These are phyloP conservation scores for Brettanomyces custersianus DNA, from an alignment of 805 yeast genomes.

Conservation along the genomic window DNA sequence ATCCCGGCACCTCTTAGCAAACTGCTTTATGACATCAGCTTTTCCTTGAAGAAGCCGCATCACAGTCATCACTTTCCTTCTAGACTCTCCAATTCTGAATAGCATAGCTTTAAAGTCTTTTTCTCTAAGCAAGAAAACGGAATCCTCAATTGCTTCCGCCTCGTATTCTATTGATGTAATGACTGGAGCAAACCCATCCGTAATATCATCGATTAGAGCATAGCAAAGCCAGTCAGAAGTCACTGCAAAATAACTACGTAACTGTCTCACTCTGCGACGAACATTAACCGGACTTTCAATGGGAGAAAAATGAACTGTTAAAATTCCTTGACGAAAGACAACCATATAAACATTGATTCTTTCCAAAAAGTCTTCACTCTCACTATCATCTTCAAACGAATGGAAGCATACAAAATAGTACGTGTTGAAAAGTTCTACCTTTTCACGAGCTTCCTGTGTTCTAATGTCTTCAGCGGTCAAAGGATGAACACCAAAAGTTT, in stretches of 20 bases:
- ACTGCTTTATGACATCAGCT: constrained; percentile 94
- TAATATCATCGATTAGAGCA: constrained; percentile 75
- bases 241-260: constrained; percentile 69
- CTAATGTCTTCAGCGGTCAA: constrained; percentile 96
- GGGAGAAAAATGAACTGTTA: constrained; percentile 65
- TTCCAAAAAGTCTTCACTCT: constrained; percentile 74
- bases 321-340: constrained; percentile 57
- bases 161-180: constrained; percentile 70
- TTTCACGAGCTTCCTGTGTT: constrained; percentile 94
- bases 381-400: constrained; percentile 81
- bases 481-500: constrained; percentile 96
- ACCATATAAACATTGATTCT: constrained; percentile 72
- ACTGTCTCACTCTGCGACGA: constrained; percentile 72
- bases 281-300: constrained; percentile 65
- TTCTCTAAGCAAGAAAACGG: constrained; percentile 74
- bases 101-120: constrained; percentile 71
- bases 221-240: constrained; percentile 78
- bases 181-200: constrained; percentile 78
- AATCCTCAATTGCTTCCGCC: constrained; percentile 76
- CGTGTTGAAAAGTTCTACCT: constrained; percentile 82
- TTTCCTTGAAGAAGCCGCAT: constrained; percentile 86
- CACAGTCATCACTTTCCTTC: constrained; percentile 86
- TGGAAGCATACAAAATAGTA: constrained; percentile 96
- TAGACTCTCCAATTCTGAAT: constrained; percentile 75
- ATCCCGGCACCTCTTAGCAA: constrained; percentile 91